Conservation (phyloP, 768 basidiomycete genomes). For the Tubosaeta brunneosetosa region DNA sequence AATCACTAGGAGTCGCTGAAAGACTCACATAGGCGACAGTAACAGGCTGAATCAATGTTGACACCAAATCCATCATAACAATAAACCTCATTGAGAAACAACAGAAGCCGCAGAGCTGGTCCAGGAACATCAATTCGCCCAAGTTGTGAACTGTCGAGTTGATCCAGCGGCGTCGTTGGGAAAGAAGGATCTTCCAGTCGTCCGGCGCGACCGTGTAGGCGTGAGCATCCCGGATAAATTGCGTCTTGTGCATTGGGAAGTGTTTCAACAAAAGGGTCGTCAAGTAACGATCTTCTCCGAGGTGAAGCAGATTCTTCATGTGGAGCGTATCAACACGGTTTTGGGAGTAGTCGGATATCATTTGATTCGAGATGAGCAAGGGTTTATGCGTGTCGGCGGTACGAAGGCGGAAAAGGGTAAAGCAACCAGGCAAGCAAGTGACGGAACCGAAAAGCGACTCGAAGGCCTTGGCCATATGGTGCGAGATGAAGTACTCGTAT, state of each 20-base stretch:
- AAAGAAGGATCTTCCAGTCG: constrained; percentile 89
- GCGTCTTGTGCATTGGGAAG: constrained; percentile 91
- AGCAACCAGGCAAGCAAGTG: constrained; percentile 98
- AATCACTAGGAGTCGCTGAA: neutral
- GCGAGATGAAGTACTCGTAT: constrained; percentile 98
- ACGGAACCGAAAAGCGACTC: constrained; percentile 96
- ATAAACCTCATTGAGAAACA: constrained; percentile 99
- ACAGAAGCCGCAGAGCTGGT: constrained; percentile 93
- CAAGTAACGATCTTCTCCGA: constrained; percentile 98
- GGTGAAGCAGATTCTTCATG: constrained; percentile 96
- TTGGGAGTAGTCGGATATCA: constrained; percentile 91
- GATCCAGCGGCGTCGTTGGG: constrained; percentile 98
- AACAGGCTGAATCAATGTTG: constrained; percentile 79
- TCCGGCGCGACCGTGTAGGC: constrained; percentile 95
- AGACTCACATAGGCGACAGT: constrained; percentile 82
- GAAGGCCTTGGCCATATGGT: constrained; percentile 98
- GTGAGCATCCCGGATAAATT: constrained; percentile 91
- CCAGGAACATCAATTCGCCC: constrained; percentile 86
- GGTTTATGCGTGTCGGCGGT: constrained; percentile 96
- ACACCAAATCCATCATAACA: constrained; percentile 93
- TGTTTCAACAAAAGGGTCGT: constrained; percentile 95
- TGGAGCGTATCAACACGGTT: constrained; percentile 96
- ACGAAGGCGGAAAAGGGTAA: constrained; percentile 93
- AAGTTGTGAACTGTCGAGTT: constrained; percentile 99
- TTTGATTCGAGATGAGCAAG: constrained; percentile 82